Evolutionary conservation across 2,329 filamentous ascomycete species (phyloP), one percentile per base, ranked within the genome.

Genomic region (Hyphodiscus sp.): DNA sequence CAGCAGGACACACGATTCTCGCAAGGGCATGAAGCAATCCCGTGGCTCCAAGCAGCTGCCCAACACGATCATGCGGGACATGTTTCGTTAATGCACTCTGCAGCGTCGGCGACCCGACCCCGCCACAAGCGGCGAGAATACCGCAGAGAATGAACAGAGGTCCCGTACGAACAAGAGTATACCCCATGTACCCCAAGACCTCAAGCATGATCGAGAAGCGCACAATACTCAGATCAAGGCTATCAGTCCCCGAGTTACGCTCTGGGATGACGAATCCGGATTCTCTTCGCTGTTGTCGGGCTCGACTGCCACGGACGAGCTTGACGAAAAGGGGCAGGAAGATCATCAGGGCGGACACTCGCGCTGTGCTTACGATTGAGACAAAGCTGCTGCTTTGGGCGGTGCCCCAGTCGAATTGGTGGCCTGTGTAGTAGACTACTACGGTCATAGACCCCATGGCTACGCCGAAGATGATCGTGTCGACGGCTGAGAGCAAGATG

Each of bases 51-150:
- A 99, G 78, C n/a, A 97, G 74, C 68, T 94, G 85, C 0, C 94
- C 94, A 0, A 94, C 86, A 46, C 81, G 81, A 58, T 94, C 87
- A 0, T 83, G 77, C 0, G 91, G 89, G 0, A 97, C 86, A 68
- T 97, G 94, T 68, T 96, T 97, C 19, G 91, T 96, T 49, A 96
- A 74, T 0, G 87, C 81, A 1, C 88, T 86, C 65, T 95, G 90
- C 48, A 95, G 76, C 0, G 89, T 94, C 1, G 94, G 91, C 38
- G 86, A 86, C 0, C 87, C 91, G 45, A 97, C 84, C 1, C 91
- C 91, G 20, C 92, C 92, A 41, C 95, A 72, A 0, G 89, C 79
- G 1, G 89, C 86, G 18, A 91, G 63, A 45, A 89, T 75, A 47
- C 89, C 92, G 18, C 84, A 86, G 0, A 82, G 58, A 2, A 89